Base-by-base conservation (phyloP, 2,329 filamentous ascomycete genomes). In the Neofusicoccum ribis region DNA sequence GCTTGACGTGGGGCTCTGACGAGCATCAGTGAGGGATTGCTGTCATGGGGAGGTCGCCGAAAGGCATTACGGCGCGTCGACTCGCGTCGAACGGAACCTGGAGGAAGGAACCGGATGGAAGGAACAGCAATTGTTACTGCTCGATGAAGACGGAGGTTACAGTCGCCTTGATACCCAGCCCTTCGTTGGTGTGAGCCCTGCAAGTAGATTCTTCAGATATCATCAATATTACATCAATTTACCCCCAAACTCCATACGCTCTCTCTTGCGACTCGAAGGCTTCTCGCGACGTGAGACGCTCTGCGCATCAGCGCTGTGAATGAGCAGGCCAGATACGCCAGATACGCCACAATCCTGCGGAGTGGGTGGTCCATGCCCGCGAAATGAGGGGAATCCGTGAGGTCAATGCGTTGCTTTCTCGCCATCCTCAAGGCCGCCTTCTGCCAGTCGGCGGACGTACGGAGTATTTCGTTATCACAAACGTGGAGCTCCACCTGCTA, bases 201-300 rank as follows among this genome's bases (percentile, higher is more conserved):
- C 41, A 49, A 37, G 56, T 49, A 60, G 56, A 37, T 36, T 39
- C 36, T 47, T 37, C 41, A 46, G 17, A 37, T 15, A 9, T 49
- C 56, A 60, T 60, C 56, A 60, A 60, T 60, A 47, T 23, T 43
- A 60, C 56, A 43, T 60, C 56, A 60, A 31, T 47, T 37, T 20
- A 46, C 47, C 17, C 56, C 56, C 15, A 27, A 37, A 34, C 3
- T 5, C 8, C 39, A 8, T 3, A 14, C 17, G n/a, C 15, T 37
- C 3, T 17, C 41, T 23, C 8, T 27, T 36, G 17, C 14, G 3
- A 11, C 27, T 60, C 11, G 12, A 37, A 23, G 2, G 36, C 7
- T 17, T 49, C 17, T 31, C 27, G 11, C 34, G 41, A 47, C 31
- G 34, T 15, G 56, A 37, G 31, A 60, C 31, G 5, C 41, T 60